Evolutionary conservation across 2,329 filamentous ascomycete species (phyloP).

Genomic region (Ambrosiella beaveri): DNA sequence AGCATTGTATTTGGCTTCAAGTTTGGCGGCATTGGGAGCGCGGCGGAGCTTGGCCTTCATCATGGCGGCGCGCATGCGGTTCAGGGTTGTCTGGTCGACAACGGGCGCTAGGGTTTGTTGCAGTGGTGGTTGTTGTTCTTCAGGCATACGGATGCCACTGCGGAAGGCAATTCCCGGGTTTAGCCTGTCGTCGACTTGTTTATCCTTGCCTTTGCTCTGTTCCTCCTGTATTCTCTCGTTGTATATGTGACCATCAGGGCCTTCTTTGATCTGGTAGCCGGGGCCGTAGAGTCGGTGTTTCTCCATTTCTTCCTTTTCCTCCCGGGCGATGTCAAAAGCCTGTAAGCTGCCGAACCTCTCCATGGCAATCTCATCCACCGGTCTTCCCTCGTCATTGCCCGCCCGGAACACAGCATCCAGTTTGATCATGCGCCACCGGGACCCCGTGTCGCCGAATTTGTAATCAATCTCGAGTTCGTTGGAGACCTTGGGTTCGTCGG

Average conservation of each 20-base stretch:
- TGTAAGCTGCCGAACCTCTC: constrained; percentile 67
- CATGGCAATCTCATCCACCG: constrained; percentile 65
- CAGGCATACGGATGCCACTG: constrained; percentile 8
- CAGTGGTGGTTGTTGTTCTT: constrained; percentile 12
- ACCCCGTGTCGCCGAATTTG: constrained; percentile 74
- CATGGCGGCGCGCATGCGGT: constrained; percentile 79
- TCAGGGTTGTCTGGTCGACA: constrained; percentile 64
- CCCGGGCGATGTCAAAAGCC: constrained; percentile 80
- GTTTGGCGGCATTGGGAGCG: constrained; percentile 52
- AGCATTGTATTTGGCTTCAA: constrained; percentile 71
- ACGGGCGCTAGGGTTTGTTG: constrained; percentile 16
- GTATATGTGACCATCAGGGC: constrained; percentile 74
- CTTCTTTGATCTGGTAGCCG: constrained; percentile 70
- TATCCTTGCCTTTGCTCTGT: constrained; percentile 22
- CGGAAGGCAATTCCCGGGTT: constrained; percentile 1
- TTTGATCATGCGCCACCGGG: constrained; percentile 93
- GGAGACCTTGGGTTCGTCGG: constrained; percentile 28
- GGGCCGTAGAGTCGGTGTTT: constrained; percentile 66
- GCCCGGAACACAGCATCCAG: constrained; percentile 69
- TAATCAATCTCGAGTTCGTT: constrained; percentile 48
- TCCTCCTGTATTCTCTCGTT: constrained; percentile 39
- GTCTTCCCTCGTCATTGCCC: constrained; percentile 54
- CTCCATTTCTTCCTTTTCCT: constrained; percentile 84
- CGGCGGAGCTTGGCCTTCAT: constrained; percentile 87
- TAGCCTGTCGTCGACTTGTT: constrained; percentile 21